Evolutionary conservation across 164 flowering plant species (phyloP), one percentile per base, ranked within the genome.

Genomic region (Vitis cinerea): DNA sequence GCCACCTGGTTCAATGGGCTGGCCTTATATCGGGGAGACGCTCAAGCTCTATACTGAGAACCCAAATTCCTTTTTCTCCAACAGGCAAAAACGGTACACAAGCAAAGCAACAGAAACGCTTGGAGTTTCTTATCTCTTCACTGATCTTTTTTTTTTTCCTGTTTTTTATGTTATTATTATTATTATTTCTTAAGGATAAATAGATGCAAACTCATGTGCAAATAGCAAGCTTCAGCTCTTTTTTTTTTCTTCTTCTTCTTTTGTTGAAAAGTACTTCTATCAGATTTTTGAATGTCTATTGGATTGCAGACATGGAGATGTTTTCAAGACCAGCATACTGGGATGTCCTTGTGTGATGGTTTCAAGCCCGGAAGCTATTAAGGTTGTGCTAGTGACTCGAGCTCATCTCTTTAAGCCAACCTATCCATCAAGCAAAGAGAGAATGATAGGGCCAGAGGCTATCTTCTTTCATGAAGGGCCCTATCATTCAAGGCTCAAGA

Each of bases 271-370:
- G 7, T 37, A 37, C 27, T 23, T 23, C 2, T 23, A 23, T 1
- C 27, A 23, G 27, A 23, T 2, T 37, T 37, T 37, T 37, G 44
- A 6, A 23, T 23, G 27, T 23, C 27, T 37, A 4, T 6, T 37
- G 44, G 44, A 37, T 49, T 67, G 72, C 67, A 91, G 97, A 84
- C 85, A 89, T 72, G 97, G 97, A 9, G 80, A 80, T 64, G 79
- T 94, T 70, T 94, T 94, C 64, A 94, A 94, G 85, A 90, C 92
- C 2, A 86, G 87, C 73, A 89, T 92, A 79, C 49, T 92, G 80
- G 97, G 97, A 2, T 94, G 98, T 65, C 97, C 97, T 0, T 92
- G 94, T 75, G 94, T 94, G 77, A 89, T 94, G 93, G 81, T 94
- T 8, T 82, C 94, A 10, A 90, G 87, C 74, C 97, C 97, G 0